Conservation (phyloP, 306 rosid species). For the Dalbergia cochinchinensis region DNA sequence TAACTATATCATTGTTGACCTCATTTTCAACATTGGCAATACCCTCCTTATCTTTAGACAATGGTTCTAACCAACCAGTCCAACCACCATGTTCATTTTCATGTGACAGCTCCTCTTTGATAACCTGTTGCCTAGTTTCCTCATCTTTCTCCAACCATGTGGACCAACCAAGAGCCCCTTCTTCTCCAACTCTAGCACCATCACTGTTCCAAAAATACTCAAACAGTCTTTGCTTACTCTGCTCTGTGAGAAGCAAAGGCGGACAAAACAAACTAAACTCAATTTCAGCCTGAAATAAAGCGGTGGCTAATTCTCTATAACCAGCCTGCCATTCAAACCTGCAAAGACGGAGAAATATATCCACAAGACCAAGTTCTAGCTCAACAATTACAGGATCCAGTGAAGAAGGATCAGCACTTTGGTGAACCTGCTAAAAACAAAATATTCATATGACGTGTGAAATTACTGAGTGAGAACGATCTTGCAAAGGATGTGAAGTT, state of each 20-base stretch:
- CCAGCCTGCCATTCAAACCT: slow-evolving; percentile 97
- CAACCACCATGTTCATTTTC: slow-evolving; percentile 83
- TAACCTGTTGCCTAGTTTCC: slow-evolving; percentile 78
- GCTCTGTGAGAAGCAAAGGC: slow-evolving; percentile 78
- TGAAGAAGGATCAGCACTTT: slow-evolving; percentile 53
- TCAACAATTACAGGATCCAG: slow-evolving; percentile 66
- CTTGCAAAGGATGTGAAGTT: slow-evolving; percentile 29
- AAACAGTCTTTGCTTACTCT: slow-evolving; percentile 81
- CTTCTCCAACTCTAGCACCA: slow-evolving; percentile 94
- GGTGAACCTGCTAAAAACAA: slow-evolving; percentile 63
- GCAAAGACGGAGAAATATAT: slow-evolving; percentile 87
- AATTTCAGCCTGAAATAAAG: slow-evolving; percentile 95
- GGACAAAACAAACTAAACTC: slow-evolving; percentile 95
- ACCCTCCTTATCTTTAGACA: slow-evolving; percentile 56
- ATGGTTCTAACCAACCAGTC: slow-evolving; percentile 98
- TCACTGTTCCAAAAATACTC: slow-evolving; percentile 87
- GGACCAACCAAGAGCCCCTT: slow-evolving; percentile 92
- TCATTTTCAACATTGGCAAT: slow-evolving; percentile 48
- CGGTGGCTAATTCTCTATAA: slow-evolving; percentile 88
- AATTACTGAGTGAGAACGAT: slow-evolving; percentile 18
- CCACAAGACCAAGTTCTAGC: slow-evolving; percentile 92
- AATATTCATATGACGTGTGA: slow-evolving; percentile 16
- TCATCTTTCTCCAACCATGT: slow-evolving; percentile 95
- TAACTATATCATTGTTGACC: slow-evolving; percentile 49
- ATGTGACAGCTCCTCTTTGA: slow-evolving; percentile 65